Conservation (phyloP, 371 early-diverging fungal genomes). For the Batkoa obscura region DNA sequence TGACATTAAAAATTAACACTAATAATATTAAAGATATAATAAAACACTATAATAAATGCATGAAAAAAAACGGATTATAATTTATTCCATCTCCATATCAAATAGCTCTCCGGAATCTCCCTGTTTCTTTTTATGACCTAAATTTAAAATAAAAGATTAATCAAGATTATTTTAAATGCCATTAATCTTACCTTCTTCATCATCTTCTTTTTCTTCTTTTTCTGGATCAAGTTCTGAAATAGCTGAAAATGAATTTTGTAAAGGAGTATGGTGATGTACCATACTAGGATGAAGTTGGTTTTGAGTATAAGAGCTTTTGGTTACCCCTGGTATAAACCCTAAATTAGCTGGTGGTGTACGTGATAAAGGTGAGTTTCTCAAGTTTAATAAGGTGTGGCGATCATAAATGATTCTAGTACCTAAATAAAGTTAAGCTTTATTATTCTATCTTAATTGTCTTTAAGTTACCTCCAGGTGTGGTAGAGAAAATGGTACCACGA, state of each 20-base stretch:
- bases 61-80: background rate
- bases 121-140: constrained; percentile 2
- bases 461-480: constrained; percentile 32
- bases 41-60: background rate
- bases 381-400: constrained; percentile 33
- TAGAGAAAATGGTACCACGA: constrained; percentile 32
- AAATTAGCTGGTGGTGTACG: constrained; percentile 37
- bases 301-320: constrained; percentile 18
- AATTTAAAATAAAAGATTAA: background rate
- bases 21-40: too few species aligned
- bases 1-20: too few species aligned
- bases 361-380: constrained; percentile 39
- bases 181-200: background rate
- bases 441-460: background rate
- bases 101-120: constrained; percentile 7
- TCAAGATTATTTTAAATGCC: background rate
- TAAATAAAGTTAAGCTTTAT: constrained; percentile 5
- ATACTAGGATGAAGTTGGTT: constrained; percentile 5
- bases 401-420: constrained; percentile 45
- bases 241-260: constrained; percentile 13
- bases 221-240: background rate
- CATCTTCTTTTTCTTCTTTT: background rate
- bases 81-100: constrained; percentile 12
- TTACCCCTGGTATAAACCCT: constrained; percentile 40
- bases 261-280: constrained; percentile 10